phyloP scores from a whole-genome alignment of 208 protist genomes.

The Endotrypanum monterogeii region DNA sequence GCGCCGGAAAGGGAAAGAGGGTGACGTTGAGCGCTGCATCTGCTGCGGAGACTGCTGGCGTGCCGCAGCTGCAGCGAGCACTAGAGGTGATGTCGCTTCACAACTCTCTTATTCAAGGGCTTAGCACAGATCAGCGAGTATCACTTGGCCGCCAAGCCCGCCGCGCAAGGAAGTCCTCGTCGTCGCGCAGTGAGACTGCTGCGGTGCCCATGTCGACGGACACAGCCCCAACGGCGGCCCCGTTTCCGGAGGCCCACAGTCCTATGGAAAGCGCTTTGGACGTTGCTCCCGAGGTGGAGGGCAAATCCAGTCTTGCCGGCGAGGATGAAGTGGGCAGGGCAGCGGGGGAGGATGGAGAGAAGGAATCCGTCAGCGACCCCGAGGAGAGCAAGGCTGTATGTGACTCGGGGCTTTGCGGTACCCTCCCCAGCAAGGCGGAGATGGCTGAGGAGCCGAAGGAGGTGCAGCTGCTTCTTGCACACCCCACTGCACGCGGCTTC shows the following conservation, averaged over 20 bases:
- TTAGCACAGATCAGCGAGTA: constrained; percentile 46
- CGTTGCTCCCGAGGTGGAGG: constrained; percentile 20
- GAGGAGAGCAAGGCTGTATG: constrained; percentile 10
- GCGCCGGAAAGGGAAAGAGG: constrained; percentile 9
- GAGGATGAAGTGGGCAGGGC: constrained; percentile 16
- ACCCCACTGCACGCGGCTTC: constrained; percentile 73
- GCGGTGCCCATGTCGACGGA: constrained; percentile 2
- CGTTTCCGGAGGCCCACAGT: background rate
- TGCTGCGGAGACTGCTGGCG: constrained; percentile 2
- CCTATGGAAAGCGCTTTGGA: constrained; percentile 24
- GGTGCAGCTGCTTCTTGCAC: constrained; percentile 74
- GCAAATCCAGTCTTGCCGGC: constrained; percentile 8
- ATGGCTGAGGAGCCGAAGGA: constrained; percentile 34
- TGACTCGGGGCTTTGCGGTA: constrained; percentile 14
- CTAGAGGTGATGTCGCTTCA: constrained; percentile 45
- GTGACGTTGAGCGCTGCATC: constrained; percentile 13
- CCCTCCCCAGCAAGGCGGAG: constrained; percentile 16
- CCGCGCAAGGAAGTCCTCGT: constrained; percentile 10
- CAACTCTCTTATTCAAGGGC: constrained; percentile 51
- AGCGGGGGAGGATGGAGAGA: background rate
- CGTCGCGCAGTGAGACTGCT: constrained; percentile 6
- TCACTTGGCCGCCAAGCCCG: constrained; percentile 28
- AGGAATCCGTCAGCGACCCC: background rate
- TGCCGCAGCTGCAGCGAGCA: constrained; percentile 35
- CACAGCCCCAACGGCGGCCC: constrained; percentile 10